A percentile compares a stretch with the other conserved stretches of the same genome.
These are phyloP conservation scores for Colletotrichum shisoi DNA, from an alignment of 2,329 filamentous ascomycete genomes.

Conservation along the genomic window DNA sequence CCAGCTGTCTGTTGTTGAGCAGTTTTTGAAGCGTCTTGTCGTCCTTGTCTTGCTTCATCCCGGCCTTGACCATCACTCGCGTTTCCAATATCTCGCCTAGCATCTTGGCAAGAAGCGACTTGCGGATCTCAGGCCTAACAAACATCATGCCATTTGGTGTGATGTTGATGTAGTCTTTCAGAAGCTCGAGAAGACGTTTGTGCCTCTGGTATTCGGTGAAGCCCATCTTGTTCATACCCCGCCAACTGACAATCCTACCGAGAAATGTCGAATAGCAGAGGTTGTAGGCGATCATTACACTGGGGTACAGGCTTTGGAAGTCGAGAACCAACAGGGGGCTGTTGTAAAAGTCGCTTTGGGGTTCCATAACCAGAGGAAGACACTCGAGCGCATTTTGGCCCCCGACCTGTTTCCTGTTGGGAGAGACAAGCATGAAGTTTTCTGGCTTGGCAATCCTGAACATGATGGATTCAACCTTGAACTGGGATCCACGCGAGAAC, in stretches of 20 bases:
- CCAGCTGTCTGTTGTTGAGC: conserved; percentile 91
- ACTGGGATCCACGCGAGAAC: conserved; percentile 92
- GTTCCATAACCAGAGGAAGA: conserved; percentile 95
- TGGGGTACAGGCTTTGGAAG: conserved; percentile 95
- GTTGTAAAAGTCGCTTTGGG: conserved; percentile 91
- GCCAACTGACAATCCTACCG: conserved; percentile 84
- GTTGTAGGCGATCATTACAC: conserved; percentile 99
- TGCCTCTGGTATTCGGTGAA: conserved; percentile 86
- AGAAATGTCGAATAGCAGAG: conserved; percentile 98
- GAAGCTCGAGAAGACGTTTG: conserved; percentile 75
- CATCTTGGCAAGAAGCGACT: conserved; percentile 95
- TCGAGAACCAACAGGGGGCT: conserved; percentile 90
- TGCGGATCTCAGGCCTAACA: conserved; percentile 81
- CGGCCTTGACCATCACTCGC: conserved; percentile 95
- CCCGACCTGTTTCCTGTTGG: conserved; percentile 89
- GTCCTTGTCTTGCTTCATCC: conserved; percentile 92
- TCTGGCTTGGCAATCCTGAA: conserved; percentile 98
- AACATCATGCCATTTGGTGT: conserved; percentile 98
- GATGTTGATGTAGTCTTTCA: conserved; percentile 88
- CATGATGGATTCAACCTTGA: conserved; percentile 99
- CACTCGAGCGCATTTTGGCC: conserved; percentile 95
- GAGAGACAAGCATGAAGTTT: conserved; percentile 89
- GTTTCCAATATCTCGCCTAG: conserved; percentile 94
- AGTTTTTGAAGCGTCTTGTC: conserved; percentile 86
- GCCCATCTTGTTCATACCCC: conserved; percentile 93